phyloP scores from a whole-genome alignment of 108 stramenopile genomes.

The Epipyxis sp. region DNA sequence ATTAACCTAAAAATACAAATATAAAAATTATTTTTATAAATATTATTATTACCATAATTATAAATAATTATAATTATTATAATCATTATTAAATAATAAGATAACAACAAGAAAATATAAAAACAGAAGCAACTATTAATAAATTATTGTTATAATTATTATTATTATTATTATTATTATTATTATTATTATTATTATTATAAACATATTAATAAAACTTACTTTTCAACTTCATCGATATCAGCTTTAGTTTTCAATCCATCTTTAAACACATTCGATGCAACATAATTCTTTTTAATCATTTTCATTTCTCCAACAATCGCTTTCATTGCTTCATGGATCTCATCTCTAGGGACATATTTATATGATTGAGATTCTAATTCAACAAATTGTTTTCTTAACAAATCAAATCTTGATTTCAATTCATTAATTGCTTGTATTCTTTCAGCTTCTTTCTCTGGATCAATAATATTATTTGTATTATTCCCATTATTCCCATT shows the following conservation, averaged over 20 bases:
- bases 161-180: background rate
- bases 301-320: background rate
- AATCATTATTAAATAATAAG: background rate
- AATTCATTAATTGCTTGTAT: background rate
- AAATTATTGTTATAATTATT: background rate
- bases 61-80: background rate
- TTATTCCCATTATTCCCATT: background rate
- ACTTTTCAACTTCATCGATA: background rate
- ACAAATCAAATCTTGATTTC: background rate
- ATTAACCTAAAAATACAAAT: too few relatives aligned
- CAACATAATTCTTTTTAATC: background rate
- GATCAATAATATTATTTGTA: background rate
- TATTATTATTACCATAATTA: background rate
- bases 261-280: background rate
- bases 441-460: background rate
- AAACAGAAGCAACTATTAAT: background rate
- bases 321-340: constrained; percentile 15
- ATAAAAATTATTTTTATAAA: background rate
- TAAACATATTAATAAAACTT: background rate
- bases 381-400: background rate
- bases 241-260: constrained; percentile 14
- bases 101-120: background rate
- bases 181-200: background rate
- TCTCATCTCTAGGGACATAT: background rate
- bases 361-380: background rate